Conservation (phyloP, 1,284 basidiomycete species). For the Irpex rosettiformis region DNA sequence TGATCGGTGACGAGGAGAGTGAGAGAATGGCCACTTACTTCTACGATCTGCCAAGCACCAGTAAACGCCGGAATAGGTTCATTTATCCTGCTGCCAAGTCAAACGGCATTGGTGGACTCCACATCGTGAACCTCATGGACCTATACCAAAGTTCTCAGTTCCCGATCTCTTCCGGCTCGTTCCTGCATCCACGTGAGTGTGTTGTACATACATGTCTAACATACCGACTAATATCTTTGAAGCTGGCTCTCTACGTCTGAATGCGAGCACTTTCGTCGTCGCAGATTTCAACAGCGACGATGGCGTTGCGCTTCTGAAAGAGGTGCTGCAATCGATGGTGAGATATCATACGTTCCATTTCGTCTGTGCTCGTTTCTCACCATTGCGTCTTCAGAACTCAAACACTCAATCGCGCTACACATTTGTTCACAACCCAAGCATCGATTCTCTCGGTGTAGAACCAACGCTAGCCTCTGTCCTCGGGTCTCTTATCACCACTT, state of each 20-base stretch:
- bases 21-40: slow-evolving; percentile 71
- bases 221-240: neutral
- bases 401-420: slow-evolving; percentile 48
- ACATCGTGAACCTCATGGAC: slow-evolving; percentile 50
- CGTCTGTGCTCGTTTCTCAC: slow-evolving; percentile 1
- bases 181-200: slow-evolving; percentile 60
- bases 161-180: slow-evolving; percentile 36
- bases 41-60: slow-evolving; percentile 82
- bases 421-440: slow-evolving; percentile 62
- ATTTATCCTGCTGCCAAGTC: slow-evolving; percentile 51
- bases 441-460: slow-evolving; percentile 16
- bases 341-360: neutral
- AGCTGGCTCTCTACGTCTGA: slow-evolving; percentile 37
- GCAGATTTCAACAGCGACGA: slow-evolving; percentile 73
- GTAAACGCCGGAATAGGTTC: slow-evolving; percentile 66
- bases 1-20: slow-evolving; percentile 54
- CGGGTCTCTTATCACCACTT: slow-evolving; percentile 41
- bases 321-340: slow-evolving; percentile 68
- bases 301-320: slow-evolving; percentile 55
- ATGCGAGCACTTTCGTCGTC: slow-evolving; percentile 64
- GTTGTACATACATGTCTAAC: neutral
- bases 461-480: slow-evolving; percentile 38
- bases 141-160: slow-evolving; percentile 42
- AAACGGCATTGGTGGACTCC: slow-evolving; percentile 34
- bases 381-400: slow-evolving; percentile 33